These are phyloP conservation scores for Tylopilus rubrobrunneus DNA, from an alignment of 768 basidiomycete genomes.

Conservation along the genomic window DNA sequence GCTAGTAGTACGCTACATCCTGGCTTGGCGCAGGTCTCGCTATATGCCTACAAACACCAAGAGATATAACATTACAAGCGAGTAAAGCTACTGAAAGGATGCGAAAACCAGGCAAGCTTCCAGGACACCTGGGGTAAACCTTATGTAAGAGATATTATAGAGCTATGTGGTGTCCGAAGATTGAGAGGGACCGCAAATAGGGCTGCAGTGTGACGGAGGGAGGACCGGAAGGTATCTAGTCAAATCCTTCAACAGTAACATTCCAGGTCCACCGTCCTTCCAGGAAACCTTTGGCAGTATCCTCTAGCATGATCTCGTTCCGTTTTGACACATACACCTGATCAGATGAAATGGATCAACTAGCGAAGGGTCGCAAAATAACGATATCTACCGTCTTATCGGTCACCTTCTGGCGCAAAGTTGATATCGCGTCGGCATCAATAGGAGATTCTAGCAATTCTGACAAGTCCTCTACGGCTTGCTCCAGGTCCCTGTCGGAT, in stretches of 20 bases:
- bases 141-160: not conserved
- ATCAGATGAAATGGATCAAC: not conserved
- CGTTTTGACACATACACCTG: conserved; percentile 95
- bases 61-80: conserved; percentile 14
- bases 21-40: not conserved
- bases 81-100: conserved; percentile 1
- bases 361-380: not conserved
- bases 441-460: conserved; percentile 91
- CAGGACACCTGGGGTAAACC: conserved; percentile 2
- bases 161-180: not conserved
- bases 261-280: conserved; percentile 90
- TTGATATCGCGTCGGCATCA: conserved; percentile 77
- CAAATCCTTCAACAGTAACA: conserved; percentile 64
- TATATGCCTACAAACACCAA: not conserved
- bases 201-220: not conserved
- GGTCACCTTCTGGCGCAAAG: conserved; percentile 86
- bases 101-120: not conserved
- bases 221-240: conserved; percentile 29
- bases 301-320: conserved; percentile 91
- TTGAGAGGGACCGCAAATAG: not conserved
- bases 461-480: conserved; percentile 91
- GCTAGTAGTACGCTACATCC: not conserved
- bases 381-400: conserved; percentile 77
- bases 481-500: conserved; percentile 74
- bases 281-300: conserved; percentile 85